phyloP scores from a whole-genome alignment of 371 early-diverging fungal species.

The Mucor mucedo region DNA sequence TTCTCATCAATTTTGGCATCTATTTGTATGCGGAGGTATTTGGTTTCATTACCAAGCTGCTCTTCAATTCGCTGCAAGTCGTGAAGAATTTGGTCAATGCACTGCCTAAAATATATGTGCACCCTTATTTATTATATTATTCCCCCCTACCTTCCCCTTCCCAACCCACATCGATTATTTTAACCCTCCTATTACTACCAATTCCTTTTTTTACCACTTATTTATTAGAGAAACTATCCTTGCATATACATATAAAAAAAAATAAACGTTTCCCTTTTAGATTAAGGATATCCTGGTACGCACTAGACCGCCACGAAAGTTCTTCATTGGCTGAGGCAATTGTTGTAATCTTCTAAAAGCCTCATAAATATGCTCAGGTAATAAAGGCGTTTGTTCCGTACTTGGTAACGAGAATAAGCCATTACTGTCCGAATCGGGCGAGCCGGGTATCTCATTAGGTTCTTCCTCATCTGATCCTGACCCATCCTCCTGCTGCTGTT shows the following conservation, averaged over 20 bases:
- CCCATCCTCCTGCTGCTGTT: not conserved
- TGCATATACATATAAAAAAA: not conserved
- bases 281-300: slow-evolving; percentile 79
- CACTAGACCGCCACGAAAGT: slow-evolving; percentile 80
- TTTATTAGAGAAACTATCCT: not conserved
- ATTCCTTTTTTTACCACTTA: not conserved
- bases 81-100: slow-evolving; percentile 46
- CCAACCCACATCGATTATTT: not conserved
- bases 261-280: slow-evolving; percentile 28
- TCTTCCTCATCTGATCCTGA: slow-evolving; percentile 10
- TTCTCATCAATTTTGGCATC: slow-evolving; percentile 85
- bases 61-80: slow-evolving; percentile 49
- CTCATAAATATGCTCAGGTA: slow-evolving; percentile 88
- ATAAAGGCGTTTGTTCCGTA: slow-evolving; percentile 80
- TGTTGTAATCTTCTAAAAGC: slow-evolving; percentile 85
- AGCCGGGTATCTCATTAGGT: slow-evolving; percentile 31
- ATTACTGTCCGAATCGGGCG: slow-evolving; percentile 36
- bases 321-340: slow-evolving; percentile 72
- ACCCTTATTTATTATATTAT: slow-evolving; percentile 8
- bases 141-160: not conserved
- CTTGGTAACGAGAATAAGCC: slow-evolving; percentile 81
- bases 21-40: slow-evolving; percentile 73
- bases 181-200: not conserved
- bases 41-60: slow-evolving; percentile 71
- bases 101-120: not conserved